phyloP scores from a whole-genome alignment of 305 asterid genomes.

The Solanum hybrid region DNA sequence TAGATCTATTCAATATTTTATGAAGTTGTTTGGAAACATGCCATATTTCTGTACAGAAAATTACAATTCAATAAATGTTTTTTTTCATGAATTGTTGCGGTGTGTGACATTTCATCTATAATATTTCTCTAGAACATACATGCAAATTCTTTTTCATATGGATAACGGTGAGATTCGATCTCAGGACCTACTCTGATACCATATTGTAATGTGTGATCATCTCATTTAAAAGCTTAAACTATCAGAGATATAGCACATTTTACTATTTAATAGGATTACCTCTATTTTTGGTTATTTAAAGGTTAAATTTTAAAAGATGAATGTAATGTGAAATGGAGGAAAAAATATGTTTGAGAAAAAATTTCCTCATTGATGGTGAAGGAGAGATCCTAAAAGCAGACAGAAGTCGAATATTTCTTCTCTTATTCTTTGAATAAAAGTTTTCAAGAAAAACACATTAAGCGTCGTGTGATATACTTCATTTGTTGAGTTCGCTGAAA shows the following conservation, averaged over 20 bases:
- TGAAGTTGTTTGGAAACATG: not conserved
- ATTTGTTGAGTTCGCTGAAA: not conserved
- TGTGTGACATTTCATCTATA: too few relatives aligned
- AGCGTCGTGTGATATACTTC: not conserved
- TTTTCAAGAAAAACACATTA: not conserved
- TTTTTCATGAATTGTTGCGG: too few relatives aligned
- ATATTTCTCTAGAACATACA: not conserved
- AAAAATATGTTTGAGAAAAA: not conserved
- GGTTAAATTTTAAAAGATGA: not conserved
- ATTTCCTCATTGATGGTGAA: not conserved
- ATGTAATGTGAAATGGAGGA: not conserved
- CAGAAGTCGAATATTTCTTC: too few relatives aligned
- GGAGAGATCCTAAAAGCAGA: too few relatives aligned
- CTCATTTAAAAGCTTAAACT: not conserved
- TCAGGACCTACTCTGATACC: not conserved
- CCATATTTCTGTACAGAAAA: not conserved
- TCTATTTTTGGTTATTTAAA: too few relatives aligned
- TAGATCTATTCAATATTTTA: not conserved
- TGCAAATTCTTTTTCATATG: not conserved
- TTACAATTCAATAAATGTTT: not conserved
- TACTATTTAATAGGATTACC: not conserved
- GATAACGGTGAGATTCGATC: not conserved
- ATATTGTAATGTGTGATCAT: not conserved
- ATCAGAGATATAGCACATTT: not conserved
- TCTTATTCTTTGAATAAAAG: not conserved